These are phyloP conservation scores for Trichothecium roseum DNA, from an alignment of 2,329 filamentous ascomycete species.

Conservation along the genomic window DNA sequence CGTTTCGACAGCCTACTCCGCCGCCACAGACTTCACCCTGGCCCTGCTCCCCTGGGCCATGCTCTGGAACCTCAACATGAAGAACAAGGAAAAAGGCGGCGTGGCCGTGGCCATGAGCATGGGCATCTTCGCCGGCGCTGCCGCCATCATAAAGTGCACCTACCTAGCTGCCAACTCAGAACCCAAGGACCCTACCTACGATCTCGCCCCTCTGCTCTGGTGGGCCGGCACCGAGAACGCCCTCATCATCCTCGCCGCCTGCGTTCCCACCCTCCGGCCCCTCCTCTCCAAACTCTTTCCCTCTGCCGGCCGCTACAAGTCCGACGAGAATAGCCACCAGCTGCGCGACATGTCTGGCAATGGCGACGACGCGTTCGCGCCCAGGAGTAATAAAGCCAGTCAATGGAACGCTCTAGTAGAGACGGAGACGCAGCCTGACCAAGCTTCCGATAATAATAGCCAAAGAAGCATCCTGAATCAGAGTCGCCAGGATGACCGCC, in stretches of 20 bases:
- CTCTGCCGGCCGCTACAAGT: neutral
- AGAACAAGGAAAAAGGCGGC: conserved; percentile 26
- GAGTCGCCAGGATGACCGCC: neutral
- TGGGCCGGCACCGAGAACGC: conserved; percentile 10
- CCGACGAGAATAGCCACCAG: neutral
- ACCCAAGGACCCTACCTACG: conserved; percentile 1
- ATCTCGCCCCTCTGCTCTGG: conserved; percentile 9
- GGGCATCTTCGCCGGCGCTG: conserved; percentile 24
- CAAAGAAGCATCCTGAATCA: conserved; percentile 1
- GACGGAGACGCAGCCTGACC: neutral
- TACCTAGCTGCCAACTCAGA: neutral
- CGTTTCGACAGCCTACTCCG: conserved; percentile 18
- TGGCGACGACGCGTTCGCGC: conserved; percentile 1
- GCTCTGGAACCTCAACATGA: conserved; percentile 27
- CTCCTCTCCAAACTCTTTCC: neutral
- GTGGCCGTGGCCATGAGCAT: conserved; percentile 31
- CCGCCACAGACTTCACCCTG: conserved; percentile 26
- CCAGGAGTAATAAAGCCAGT: neutral
- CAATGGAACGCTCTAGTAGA: conserved; percentile 1
- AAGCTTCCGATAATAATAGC: neutral
- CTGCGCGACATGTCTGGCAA: conserved; percentile 1
- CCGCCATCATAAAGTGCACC: conserved; percentile 18
- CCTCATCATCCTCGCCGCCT: neutral
- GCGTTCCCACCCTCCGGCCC: neutral
- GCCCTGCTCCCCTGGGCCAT: conserved; percentile 29